A percentile compares a stretch with the other conserved stretches of the same genome.
These are phyloP conservation scores for Globisporangium middletonii DNA, from an alignment of 352 stramenopile species.

Conservation along the genomic window DNA sequence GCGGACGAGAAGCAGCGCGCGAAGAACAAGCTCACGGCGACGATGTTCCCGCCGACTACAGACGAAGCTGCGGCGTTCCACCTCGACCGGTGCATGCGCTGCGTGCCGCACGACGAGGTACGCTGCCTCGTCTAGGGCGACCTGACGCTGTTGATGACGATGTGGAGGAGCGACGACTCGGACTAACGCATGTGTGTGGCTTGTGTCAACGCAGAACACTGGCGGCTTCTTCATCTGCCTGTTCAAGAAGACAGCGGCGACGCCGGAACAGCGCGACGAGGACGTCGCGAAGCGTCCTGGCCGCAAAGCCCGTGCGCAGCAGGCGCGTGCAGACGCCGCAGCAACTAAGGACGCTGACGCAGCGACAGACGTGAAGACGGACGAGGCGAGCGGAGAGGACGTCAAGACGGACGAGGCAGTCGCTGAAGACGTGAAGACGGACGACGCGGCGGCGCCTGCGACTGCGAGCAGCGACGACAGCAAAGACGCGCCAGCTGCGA, in stretches of 20 bases:
- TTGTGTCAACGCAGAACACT: conserved; percentile 72
- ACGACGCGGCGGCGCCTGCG: neutral
- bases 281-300: conserved; percentile 13
- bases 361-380: conserved; percentile 1
- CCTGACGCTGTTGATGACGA: neutral
- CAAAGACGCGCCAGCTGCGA: conserved; percentile 13
- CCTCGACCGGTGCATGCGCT: conserved; percentile 94
- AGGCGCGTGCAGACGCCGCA: conserved; percentile 13
- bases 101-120: conserved; percentile 96
- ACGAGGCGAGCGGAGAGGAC: conserved; percentile 9
- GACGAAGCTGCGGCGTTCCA: conserved; percentile 72
- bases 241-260: conserved; percentile 88
- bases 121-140: neutral
- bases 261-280: conserved; percentile 21
- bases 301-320: conserved; percentile 15
- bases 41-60: conserved; percentile 88
- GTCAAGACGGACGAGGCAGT: conserved; percentile 13
- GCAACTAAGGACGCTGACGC: neutral
- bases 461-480: conserved; percentile 9
- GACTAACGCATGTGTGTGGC: conserved; percentile 1
- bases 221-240: conserved; percentile 99
- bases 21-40: conserved; percentile 77
- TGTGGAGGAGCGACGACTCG: neutral
- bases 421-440: conserved; percentile 1
- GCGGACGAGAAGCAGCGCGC: conserved; percentile 50